A percentile compares a stretch with the other conserved stretches of the same genome.
These are phyloP conservation scores for Conticribra weissflogii DNA, from an alignment of 108 stramenopile genomes.

Conservation along the genomic window DNA sequence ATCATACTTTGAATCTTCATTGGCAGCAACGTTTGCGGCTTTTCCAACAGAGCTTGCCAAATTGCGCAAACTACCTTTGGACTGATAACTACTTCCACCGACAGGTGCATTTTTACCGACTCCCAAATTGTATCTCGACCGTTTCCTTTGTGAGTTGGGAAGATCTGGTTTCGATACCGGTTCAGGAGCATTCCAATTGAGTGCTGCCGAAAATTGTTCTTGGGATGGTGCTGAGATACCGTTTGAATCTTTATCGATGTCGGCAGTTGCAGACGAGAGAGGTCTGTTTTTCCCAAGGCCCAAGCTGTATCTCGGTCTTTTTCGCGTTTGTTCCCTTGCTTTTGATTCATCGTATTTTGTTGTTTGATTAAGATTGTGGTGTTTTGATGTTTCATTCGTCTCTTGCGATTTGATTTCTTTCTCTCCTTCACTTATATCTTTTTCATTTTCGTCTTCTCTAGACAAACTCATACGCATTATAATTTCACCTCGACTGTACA, in stretches of 20 bases:
- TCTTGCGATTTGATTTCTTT: too few species aligned
- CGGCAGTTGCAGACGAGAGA: not conserved
- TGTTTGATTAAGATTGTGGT: too few species aligned
- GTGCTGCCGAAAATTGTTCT: not conserved
- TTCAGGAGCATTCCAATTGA: slow-evolving; percentile 21
- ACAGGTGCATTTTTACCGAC: slow-evolving; percentile 51
- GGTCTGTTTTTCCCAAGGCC: slow-evolving; percentile 11
- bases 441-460: too few species aligned
- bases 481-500: too few species aligned
- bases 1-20: slow-evolving; percentile 17
- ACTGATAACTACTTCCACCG: too few species aligned
- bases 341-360: too few species aligned
- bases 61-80: not conserved
- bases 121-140: slow-evolving; percentile 49
- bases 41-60: not conserved
- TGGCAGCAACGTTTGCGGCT: not conserved
- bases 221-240: not conserved
- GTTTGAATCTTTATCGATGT: not conserved
- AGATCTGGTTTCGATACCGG: slow-evolving; percentile 12
- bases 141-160: not conserved
- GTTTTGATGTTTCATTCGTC: too few species aligned
- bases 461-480: too few species aligned
- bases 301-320: not conserved
- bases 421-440: too few species aligned
- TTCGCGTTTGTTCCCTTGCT: not conserved